Conservation (phyloP, 306 rosid species). For the Citrullus mucosospermus region DNA sequence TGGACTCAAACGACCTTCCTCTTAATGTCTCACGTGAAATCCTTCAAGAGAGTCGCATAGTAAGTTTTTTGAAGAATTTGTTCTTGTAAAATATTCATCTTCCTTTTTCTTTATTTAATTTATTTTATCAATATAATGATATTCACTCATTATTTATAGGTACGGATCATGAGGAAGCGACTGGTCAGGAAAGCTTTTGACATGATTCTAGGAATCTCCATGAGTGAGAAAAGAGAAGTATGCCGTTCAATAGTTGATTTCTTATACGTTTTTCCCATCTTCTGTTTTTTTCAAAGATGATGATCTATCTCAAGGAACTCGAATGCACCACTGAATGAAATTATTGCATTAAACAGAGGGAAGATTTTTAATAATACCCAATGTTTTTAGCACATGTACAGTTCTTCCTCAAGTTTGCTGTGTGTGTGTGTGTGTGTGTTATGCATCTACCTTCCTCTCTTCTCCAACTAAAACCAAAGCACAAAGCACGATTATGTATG, state of each 20-base stretch:
- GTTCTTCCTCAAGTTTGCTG: background rate
- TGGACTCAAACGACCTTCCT: constrained; percentile 94
- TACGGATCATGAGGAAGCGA: constrained; percentile 89
- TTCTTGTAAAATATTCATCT: background rate
- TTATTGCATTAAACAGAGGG: background rate
- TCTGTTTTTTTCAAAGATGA: background rate
- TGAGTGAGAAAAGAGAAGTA: constrained; percentile 85
- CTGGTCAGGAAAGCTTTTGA: constrained; percentile 92
- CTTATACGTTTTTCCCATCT: background rate
- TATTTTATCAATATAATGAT: background rate
- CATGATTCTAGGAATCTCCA: constrained; percentile 89
- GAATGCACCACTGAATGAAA: background rate
- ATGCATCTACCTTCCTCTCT: background rate
- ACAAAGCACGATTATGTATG: background rate
- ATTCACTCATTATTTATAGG: constrained; percentile 32
- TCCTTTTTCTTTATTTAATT: background rate
- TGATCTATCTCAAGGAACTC: background rate
- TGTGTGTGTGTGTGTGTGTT: background rate
- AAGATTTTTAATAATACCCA: background rate
- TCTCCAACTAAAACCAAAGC: background rate
- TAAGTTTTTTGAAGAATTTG: constrained; percentile 21
- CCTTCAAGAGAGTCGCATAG: constrained; percentile 96
- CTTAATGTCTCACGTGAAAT: constrained; percentile 97
- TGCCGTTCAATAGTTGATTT: constrained; percentile 7
- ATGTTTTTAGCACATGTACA: background rate